Evolutionary conservation across 441 rosid species (phyloP), one percentile per base, ranked within the genome.

Genomic region (Gossypium davidsonii): DNA sequence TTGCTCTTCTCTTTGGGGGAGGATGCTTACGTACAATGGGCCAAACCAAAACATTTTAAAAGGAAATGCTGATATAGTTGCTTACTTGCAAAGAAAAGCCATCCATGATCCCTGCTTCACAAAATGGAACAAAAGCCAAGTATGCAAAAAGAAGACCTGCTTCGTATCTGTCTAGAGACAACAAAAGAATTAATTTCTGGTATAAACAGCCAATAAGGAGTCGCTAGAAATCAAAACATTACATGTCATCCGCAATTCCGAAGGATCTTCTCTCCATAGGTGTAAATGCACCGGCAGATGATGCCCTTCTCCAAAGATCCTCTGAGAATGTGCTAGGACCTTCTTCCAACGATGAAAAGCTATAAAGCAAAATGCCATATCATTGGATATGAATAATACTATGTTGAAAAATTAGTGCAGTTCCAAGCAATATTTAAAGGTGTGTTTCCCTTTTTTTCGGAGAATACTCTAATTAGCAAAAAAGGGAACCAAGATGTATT

Each of bases 161-260:
- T 84, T 88, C 97, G 74, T 94, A 94, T 79, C 97, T 94, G 79
- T 37, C 61, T 17, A 72, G 74, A 69, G 75, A 76, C 64, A 78
- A 68, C 17, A 59, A 70, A 61, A 72, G 67, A 76, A 59, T 52
- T 61, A 46, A 48, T 51, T 67, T 42, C 26, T 28, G 49, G 58
- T 10, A 64, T 39, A 55, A 67, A 18, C 49, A 60, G 9, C 20
- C 46, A 64, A 73, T 17, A 39, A 55, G 71, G 67, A 1, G 49
- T 53, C 49, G 37, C 53, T 51, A 77, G 37, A 21, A 21, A 74
- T 70, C 34, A 6, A n/a, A 73, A 44, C 42, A 75, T 74, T 84
- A 94, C 97, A 94, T 88, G 85, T 91, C 98, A 80, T 94, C 98
- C 58, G 98, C 97, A 80, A 94, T 83, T 80, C 94, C 98, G 44